These are phyloP conservation scores for Annona cherimola DNA, from an alignment of 164 flowering plant species.

Conservation along the genomic window DNA sequence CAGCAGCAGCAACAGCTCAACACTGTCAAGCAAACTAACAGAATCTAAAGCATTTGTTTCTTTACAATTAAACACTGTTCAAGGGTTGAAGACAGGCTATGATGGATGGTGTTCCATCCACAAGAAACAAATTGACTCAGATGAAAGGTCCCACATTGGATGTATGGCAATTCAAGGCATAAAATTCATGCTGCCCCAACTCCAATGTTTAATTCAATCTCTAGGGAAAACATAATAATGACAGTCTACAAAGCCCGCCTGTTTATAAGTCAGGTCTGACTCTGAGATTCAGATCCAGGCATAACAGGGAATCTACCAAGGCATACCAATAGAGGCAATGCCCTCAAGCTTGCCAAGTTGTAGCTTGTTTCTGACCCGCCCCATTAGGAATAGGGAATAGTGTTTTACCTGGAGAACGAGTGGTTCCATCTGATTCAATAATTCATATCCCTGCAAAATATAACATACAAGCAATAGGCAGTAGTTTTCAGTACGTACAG, in stretches of 20 bases:
- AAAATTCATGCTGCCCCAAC: not conserved
- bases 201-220: not conserved
- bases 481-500: not conserved
- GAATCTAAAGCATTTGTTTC: not conserved
- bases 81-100: not conserved
- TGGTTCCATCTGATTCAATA: conserved; percentile 82
- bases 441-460: conserved; percentile 59
- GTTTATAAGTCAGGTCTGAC: not conserved
- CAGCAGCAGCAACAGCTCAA: not conserved
- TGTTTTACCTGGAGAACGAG: conserved; percentile 69
- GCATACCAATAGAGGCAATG: too few species aligned
- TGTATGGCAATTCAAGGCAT: not conserved
- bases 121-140: not conserved
- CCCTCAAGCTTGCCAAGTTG: too few species aligned
- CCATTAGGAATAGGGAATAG: not conserved
- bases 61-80: not conserved
- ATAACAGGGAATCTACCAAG: too few species aligned
- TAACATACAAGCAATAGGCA: not conserved
- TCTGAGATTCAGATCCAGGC: not conserved
- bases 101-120: not conserved
- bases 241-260: not conserved
- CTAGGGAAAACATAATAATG: not conserved
- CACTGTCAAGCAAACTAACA: not conserved
- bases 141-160: not conserved
- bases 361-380: too few species aligned